A percentile compares a stretch with the other conserved stretches of the same genome.
Evolutionary conservation across 202 grass and related monocot species (phyloP).

Genomic region (Panicum hallii): DNA sequence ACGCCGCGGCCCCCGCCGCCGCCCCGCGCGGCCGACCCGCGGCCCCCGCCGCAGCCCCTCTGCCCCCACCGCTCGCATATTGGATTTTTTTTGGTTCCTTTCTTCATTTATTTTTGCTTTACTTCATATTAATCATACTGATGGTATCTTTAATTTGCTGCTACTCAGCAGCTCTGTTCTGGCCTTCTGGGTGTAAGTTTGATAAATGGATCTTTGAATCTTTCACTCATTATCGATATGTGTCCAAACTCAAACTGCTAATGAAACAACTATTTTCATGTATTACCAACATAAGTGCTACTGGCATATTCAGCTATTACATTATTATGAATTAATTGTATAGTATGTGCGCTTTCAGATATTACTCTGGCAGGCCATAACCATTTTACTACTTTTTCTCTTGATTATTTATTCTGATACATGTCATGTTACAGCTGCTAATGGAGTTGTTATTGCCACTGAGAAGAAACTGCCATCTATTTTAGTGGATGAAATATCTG

Average conservation of each 20-base stretch:
- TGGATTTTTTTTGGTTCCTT: not conserved
- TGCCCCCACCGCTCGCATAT: no score
- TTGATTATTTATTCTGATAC: no score
- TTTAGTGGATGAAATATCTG: no score
- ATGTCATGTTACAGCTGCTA: no score
- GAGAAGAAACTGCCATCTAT: no score
- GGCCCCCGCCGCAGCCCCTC: no score
- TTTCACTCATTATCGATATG: not conserved
- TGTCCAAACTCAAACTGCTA: not conserved
- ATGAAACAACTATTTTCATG: not conserved
- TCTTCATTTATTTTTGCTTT: not conserved
- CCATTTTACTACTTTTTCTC: no score
- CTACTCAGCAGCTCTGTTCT: not conserved
- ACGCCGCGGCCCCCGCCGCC: no score
- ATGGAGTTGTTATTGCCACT: no score
- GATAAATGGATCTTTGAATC: not conserved
- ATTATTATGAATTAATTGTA: not conserved
- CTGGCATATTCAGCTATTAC: not conserved
- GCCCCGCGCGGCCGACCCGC: no score
- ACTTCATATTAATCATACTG: not conserved
- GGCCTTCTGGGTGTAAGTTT: constrained; percentile 20
- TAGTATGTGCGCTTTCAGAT: not conserved
- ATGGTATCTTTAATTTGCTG: not conserved
- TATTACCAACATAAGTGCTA: not conserved
- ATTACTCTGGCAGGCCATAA: not conserved